A percentile compares a stretch with the other conserved stretches of the same genome.
Evolutionary conservation across 805 yeast species (phyloP).

Genomic region (Allodekkera sacchari): DNA sequence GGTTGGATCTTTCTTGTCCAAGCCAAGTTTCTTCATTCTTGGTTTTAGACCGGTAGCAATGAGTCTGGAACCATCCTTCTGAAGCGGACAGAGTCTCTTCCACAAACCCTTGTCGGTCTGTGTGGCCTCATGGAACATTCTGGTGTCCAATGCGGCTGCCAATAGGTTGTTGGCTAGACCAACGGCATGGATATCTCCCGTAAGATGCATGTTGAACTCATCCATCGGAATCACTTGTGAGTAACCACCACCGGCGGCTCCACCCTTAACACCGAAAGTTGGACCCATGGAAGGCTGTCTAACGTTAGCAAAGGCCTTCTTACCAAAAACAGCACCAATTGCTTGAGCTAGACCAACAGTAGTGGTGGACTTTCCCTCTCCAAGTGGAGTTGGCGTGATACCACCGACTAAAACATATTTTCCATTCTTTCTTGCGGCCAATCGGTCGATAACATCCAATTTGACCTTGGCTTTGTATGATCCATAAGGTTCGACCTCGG

Average conservation of each 20-base stretch:
- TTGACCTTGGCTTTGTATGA: constrained; percentile 84
- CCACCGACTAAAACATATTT: constrained; percentile 91
- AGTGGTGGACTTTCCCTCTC: constrained; percentile 96
- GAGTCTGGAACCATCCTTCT: constrained; percentile 63
- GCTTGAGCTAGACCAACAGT: constrained; percentile 97
- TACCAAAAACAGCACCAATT: constrained; percentile 79
- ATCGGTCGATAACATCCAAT: constrained; percentile 60
- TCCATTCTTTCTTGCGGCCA: constrained; percentile 58
- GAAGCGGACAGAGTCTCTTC: constrained; percentile 78
- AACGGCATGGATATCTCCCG: constrained; percentile 97
- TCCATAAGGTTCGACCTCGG: constrained; percentile 85
- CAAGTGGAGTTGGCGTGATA: constrained; percentile 96
- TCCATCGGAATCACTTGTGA: constrained; percentile 98
- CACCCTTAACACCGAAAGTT: constrained; percentile 97
- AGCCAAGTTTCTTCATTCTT: constrained; percentile 75
- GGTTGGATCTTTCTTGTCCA: constrained; percentile 70
- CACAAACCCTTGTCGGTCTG: constrained; percentile 73
- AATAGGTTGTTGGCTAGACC: constrained; percentile 87
- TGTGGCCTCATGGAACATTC: constrained; percentile 91
- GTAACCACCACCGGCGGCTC: constrained; percentile 99
- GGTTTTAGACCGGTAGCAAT: constrained; percentile 74
- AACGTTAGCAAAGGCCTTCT: constrained; percentile 84
- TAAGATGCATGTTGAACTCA: constrained; percentile 93
- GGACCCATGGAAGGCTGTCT: constrained; percentile 99
- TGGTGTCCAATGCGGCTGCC: constrained; percentile 95